Evolutionary conservation across 2,329 filamentous ascomycete species (phyloP), one percentile per base, ranked within the genome.

Genomic region (Aspergillus aculeatinus): DNA sequence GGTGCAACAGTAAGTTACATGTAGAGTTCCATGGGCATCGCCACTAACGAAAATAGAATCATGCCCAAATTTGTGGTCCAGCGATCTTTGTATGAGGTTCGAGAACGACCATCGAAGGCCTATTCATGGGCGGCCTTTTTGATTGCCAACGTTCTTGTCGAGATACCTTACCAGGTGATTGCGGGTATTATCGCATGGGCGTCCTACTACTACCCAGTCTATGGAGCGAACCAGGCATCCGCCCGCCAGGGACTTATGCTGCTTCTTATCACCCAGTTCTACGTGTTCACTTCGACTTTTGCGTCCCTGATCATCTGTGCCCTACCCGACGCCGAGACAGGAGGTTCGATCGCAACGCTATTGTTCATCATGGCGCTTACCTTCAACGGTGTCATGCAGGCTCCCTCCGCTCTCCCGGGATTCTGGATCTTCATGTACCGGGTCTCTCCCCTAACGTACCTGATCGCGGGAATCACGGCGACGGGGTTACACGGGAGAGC

Each of bases 351-450:
- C 62, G 89, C 89, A 68, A 90, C 91, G 63, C 73, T 94, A 60
- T 77, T 89, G 67, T 93, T 94, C 79, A 87, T 84, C 39, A 80
- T 94, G 57, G 87, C 83, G 61, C 80, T 93, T 56, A 85, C 91
- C 68, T 94, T 93, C 82, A 90, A 87, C 69, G 75, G 76, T 81
- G 88, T 95, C 53, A 83, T 96, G 63, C 87, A 87, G 29, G 78
- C 80, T 5, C 88, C 89, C 0, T 74, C 77, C 2, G 74, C 77
- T 2, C 82, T 94, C 35, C 89, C 90, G 0, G 79, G 84, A 5
- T 92, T 93, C 82, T 94, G 90, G 89, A 87, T 89, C 67, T 92
- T 92, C 80, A 90, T 92, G 87, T 94, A 94, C 76, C 85, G 89
- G 51, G 78, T 92, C 52, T 92, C 88, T 0, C 92, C 92, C 0